Conservation (phyloP, 768 basidiomycete species). For the Trametes cingulata region DNA sequence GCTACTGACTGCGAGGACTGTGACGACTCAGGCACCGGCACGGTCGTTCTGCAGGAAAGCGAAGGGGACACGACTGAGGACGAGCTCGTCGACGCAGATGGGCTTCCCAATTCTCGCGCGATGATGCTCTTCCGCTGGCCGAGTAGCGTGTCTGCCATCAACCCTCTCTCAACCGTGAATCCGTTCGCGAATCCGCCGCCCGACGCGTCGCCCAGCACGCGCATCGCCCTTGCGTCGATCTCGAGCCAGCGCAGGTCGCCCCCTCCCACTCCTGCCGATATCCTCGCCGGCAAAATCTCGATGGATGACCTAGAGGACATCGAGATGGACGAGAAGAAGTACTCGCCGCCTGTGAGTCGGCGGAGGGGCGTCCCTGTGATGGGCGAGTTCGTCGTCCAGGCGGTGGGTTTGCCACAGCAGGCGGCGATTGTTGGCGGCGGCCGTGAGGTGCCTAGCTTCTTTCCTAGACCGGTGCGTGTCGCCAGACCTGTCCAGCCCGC, state of each 20-base stretch:
- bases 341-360: background rate
- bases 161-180: constrained; percentile 75
- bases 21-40: constrained; percentile 41
- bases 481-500: constrained; percentile 7
- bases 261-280: constrained; percentile 65
- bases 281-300: constrained; percentile 60
- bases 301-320: constrained; percentile 37
- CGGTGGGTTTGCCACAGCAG: background rate
- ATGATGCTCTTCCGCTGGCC: constrained; percentile 74
- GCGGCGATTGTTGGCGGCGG: constrained; percentile 13
- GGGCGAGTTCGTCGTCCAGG: constrained; percentile 37
- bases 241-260: constrained; percentile 37
- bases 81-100: constrained; percentile 75
- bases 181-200: constrained; percentile 37
- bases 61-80: constrained; percentile 83
- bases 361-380: constrained; percentile 34
- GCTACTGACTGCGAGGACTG: constrained; percentile 39
- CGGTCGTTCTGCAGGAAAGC: constrained; percentile 37
- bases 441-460: constrained; percentile 16
- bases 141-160: constrained; percentile 55
- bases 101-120: constrained; percentile 73
- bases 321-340: constrained; percentile 26
- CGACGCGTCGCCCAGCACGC: constrained; percentile 27
- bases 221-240: constrained; percentile 31
- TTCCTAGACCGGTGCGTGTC: constrained; percentile 17